These are phyloP conservation scores for Vigna trinervia DNA, from an alignment of 306 rosid species.

Conservation along the genomic window DNA sequence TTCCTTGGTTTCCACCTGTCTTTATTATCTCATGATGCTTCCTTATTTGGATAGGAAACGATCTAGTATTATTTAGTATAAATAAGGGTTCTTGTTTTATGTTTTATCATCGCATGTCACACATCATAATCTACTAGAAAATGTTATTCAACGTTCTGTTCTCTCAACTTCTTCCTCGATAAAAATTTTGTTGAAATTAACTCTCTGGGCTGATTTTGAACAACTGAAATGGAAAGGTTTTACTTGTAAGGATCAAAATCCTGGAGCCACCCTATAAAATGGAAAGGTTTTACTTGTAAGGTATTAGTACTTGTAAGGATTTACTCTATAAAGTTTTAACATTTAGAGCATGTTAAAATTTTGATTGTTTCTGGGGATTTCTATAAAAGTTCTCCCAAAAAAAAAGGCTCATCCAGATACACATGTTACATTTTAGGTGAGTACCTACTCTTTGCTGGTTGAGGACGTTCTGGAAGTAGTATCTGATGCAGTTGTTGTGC, in stretches of 20 bases:
- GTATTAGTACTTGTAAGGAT: conserved; percentile 14
- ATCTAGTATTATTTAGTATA: too few relatives aligned
- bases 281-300: too few relatives aligned
- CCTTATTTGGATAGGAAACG: background rate
- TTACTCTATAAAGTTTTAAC: conserved; percentile 17
- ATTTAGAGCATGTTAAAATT: conserved; percentile 10
- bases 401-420: background rate
- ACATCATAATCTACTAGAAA: too few relatives aligned
- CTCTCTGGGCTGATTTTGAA: too few relatives aligned
- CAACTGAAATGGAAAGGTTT: too few relatives aligned
- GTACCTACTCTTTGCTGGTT: conserved; percentile 88
- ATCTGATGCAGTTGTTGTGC: conserved; percentile 78
- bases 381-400: background rate
- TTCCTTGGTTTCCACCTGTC: background rate
- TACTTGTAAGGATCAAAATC: background rate
- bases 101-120: too few relatives aligned
- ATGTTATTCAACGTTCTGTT: too few relatives aligned
- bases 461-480: conserved; percentile 90
- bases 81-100: too few relatives aligned
- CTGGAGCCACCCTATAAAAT: background rate
- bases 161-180: background rate
- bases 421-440: conserved; percentile 60
- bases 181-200: too few relatives aligned
- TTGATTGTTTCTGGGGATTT: background rate
- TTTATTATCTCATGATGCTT: background rate